Base-by-base conservation (phyloP, 2,329 filamentous ascomycete species). In the Chaetomium sp. region DNA sequence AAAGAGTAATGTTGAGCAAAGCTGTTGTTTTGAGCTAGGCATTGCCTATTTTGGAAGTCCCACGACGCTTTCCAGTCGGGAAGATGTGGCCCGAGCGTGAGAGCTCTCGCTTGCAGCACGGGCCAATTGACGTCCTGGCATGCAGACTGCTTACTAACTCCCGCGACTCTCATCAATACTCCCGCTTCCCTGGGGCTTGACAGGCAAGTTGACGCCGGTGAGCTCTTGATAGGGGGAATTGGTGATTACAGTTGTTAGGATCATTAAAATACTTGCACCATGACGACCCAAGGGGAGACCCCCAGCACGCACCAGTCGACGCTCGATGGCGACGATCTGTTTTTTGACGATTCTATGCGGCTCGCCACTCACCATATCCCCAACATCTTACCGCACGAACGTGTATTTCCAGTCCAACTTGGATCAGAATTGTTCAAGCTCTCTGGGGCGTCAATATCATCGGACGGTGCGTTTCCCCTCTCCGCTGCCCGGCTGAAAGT, bases 331-430 rank as follows among this genome's bases (percentile, higher is more conserved):
- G 52, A 48, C 4, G 44, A 53, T 6, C 44, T n/a, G 14, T 36
- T 48, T 27, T 41, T 55, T 14, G 49, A 57, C 27, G 8, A 8
- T 8, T 45, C 43, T 3, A 27, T 27, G 1, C 34, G 47, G 19
- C 8, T 48, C 32, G 46, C 54, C 34, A 41, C 57, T 46, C 49
- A 54, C 52, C 57, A 74, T 62, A 83, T 84, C 48, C 80, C 79
- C 33, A 73, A 72, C 46, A 76, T 84, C 52, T 74, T 89, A 14
- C 86, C 86, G 3, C 83, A 86, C 61, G 84, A 87, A 67, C 84
- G 85, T 64, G 85, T 89, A 14, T 89, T 89, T 59, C 85, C 86
- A 2, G 85, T 89, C 58, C 86, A 89, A 70, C 87, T 89, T 62
- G 86, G 86, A 14, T 81, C 81, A 12, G 82, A 87, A 70, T 72